Conservation (phyloP, 306 rosid genomes). For the Quercus bicolor region DNA sequence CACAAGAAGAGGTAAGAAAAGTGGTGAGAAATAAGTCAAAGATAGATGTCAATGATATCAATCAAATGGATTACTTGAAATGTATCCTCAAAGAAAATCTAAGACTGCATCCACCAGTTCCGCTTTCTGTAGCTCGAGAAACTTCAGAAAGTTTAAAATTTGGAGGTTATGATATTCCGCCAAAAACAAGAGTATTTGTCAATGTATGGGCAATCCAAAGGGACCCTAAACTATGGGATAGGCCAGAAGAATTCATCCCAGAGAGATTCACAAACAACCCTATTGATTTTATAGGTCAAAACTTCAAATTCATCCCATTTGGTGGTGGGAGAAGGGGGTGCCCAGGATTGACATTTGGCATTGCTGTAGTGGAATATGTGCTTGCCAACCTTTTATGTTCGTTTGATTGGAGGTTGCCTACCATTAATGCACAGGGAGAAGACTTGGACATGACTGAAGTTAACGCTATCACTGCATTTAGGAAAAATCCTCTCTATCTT, state of each 20-base stretch:
- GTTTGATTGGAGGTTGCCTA: no score
- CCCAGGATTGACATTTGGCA: no score
- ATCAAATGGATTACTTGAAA: conserved; percentile 29
- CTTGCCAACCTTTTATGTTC: no score
- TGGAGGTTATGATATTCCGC: conserved; percentile 12
- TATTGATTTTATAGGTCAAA: conserved; percentile 4
- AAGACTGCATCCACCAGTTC: conserved; percentile 33
- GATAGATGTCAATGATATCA: conserved; percentile 16
- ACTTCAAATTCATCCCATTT: neutral
- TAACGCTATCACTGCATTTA: no score
- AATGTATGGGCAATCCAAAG: conserved; percentile 30
- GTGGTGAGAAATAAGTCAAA: conserved; percentile 19
- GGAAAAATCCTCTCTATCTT: no score
- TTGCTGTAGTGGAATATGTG: no score
- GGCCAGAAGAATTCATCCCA: conserved; percentile 21
- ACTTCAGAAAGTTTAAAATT: neutral
- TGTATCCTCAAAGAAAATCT: conserved; percentile 34
- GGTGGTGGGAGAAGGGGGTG: no score
- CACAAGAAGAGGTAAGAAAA: conserved; percentile 31
- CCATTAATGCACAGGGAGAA: no score
- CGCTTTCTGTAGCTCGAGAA: conserved; percentile 22
- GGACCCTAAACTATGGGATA: conserved; percentile 26
- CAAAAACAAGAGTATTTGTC: conserved; percentile 17
- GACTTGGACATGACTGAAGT: no score
- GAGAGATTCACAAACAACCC: conserved; percentile 16